Conservation (phyloP, 257 asterid species). For the Nicotiana obtusifolia region DNA sequence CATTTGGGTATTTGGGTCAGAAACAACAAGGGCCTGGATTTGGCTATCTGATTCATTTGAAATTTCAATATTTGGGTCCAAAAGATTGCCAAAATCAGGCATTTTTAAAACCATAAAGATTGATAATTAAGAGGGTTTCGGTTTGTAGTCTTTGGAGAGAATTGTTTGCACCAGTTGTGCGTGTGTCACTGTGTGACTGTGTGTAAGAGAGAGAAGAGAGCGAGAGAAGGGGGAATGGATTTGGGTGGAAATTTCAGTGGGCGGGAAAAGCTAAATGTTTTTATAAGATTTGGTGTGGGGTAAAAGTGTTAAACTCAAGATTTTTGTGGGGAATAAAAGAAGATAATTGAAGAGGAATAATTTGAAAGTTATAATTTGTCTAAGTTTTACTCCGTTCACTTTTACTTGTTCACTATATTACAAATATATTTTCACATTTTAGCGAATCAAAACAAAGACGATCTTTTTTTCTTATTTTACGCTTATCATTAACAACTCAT, state of each 20-base stretch:
- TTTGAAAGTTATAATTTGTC: neutral
- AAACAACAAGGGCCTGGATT: neutral
- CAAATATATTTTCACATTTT: too few species aligned
- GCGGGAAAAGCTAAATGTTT: slow-evolving; percentile 9
- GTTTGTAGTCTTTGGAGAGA: neutral
- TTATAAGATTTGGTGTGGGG: neutral
- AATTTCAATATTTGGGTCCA: slow-evolving; percentile 11
- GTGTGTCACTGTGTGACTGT: neutral
- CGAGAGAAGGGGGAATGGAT: neutral
- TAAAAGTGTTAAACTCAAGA: neutral
- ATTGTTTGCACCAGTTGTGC: neutral
- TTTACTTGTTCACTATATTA: too few species aligned
- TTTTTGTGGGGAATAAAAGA: neutral
- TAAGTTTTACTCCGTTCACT: too few species aligned
- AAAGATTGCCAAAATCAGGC: slow-evolving; percentile 42
- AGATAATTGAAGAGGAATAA: neutral
- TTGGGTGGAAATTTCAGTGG: slow-evolving; percentile 6
- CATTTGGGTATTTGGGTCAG: neutral
- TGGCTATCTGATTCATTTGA: neutral
- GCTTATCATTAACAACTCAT: too few species aligned
- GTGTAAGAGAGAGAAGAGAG: slow-evolving; percentile 10
- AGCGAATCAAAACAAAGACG: too few species aligned
- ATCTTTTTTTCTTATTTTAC: too few species aligned
- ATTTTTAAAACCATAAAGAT: slow-evolving; percentile 14
- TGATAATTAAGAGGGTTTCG: neutral